Base-by-base conservation (phyloP, 2,329 filamentous ascomycete species). In the Escovopsis sp. region DNA sequence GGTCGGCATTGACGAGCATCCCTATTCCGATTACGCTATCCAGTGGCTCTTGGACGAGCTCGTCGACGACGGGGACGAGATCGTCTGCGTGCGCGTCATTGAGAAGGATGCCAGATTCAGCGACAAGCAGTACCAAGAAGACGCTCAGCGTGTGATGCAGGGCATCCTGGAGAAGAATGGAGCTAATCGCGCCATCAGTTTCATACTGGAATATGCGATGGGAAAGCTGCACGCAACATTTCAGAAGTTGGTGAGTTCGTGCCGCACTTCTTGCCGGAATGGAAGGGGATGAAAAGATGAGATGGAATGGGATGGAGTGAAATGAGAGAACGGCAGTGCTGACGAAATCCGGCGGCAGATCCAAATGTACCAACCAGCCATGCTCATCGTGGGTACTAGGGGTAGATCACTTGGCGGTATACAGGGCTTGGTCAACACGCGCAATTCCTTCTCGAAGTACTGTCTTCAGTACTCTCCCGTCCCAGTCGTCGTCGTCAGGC, bases 391-490 rank as follows among this genome's bases (percentile, higher is more conserved):
- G 13, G 88, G 88, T 35, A 94, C 88, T 1, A 76, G 83, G 51
- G 88, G 88, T 37, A 76, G 86, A 42, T 89, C 82, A 32, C 70
- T 94, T 2, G 85, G 85, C 30, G 86, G 87, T 24, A 79, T 94
- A 43, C 87, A 94, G 57, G 84, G 85, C 38, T 68, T 94, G 27
- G 74, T 94, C 35, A 85, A 84, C 39, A 74, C 72, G 29, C 65
- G 71, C 35, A 91, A 86, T 48, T 91, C 84, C 0, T 88, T 94
- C 36, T 93, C 85, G 24, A 94, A 94, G 57, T 95, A 94, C 62
- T 94, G 88, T 54, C 71, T 94, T 11, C 88, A 95, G 57, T 88
- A 94, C 58, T 94, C 84, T 2, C 87, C 88, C 0, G 84, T 95
- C 1, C 88, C 88, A 1, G 88, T 94, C 7, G 88, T 94, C 27